Base-by-base conservation (phyloP, 2,329 filamentous ascomycete species). In the Diaporthe sp. region DNA sequence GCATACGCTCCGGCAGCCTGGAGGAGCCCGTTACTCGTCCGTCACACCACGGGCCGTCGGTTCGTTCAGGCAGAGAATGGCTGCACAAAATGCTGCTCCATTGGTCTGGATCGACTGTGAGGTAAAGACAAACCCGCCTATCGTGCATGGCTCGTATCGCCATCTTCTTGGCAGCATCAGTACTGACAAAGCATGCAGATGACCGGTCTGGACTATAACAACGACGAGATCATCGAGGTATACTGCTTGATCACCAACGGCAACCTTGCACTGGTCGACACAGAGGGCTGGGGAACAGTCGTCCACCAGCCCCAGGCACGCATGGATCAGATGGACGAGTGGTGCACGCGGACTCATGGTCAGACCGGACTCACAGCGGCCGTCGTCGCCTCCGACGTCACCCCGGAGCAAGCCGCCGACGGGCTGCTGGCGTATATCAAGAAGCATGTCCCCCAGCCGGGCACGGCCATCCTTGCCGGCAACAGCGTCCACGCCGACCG, bases 401-500 rank as follows among this genome's bases (percentile, higher is more conserved):
- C 93, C 2, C 89, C 94, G 1, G 89, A 93, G 76, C 85, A 92
- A 81, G 96, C 96, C 0, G 94, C 96, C 9, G 86, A 90, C 9
- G 90, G 88, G 20, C 88, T 99, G 49, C 90, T 98, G 49, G 87
- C 88, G 31, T 98, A 98, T 84, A 93, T 99, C 80, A 89, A 92
- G 80, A 88, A 87, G 77, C 89, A 92, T 81, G 90, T 97, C 8
- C 94, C 95, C 0, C 86, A 92, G 76, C 87, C 88, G 12, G 88
- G 92, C 65, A 90, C 85, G 47, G 96, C 92, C 0, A 84, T 98
- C 75, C 88, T 99, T 55, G 96, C 97, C 0, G 97, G 97, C 2
- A 99, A 98, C 85, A 97, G 93, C 75, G 94, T 99, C 37, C 96
- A 99, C 82, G 95, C 94, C 4, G 97, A 99, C 84, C 92, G 92